These are phyloP conservation scores for Amphibolis antarctica DNA, from an alignment of 106 monocot genomes.

Conservation along the genomic window DNA sequence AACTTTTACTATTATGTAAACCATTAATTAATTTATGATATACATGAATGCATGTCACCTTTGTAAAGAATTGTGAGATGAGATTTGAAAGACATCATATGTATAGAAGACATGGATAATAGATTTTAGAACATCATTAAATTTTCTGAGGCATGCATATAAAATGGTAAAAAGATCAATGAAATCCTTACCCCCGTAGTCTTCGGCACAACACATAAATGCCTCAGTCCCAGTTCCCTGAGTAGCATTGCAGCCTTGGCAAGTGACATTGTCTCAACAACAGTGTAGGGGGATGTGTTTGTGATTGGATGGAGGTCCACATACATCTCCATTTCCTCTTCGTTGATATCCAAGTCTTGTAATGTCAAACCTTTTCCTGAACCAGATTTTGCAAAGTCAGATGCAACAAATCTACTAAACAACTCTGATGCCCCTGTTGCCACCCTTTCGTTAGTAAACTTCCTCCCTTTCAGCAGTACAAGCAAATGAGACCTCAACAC, in stretches of 20 bases:
- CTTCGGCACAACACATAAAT: conserved; percentile 56
- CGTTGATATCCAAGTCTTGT: conserved; percentile 30
- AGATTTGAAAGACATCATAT: neutral
- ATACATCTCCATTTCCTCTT: conserved; percentile 59
- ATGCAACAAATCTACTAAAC: conserved; percentile 22
- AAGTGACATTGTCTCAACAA: conserved; percentile 53
- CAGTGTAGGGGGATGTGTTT: conserved; percentile 50
- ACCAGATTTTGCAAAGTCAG: conserved; percentile 53
- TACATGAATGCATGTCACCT: neutral
- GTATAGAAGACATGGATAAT: neutral
- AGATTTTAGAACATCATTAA: neutral
- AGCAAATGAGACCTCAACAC: conserved; percentile 53
- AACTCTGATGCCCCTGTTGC: conserved; percentile 16
- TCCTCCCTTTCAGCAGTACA: conserved; percentile 42
- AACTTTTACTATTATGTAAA: neutral
- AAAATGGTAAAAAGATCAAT: neutral
- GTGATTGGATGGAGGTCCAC: conserved; percentile 52
- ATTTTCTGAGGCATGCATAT: neutral
- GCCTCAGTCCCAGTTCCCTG: conserved; percentile 47
- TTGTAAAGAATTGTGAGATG: neutral
- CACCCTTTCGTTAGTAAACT: conserved; percentile 28
- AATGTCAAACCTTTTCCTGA: conserved; percentile 43
- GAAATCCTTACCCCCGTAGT: conserved; percentile 41
- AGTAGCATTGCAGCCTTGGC: conserved; percentile 58
- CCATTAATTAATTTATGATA: neutral